A percentile compares a stretch with the other conserved stretches of the same genome.
Conservation (phyloP, 2,329 filamentous ascomycete genomes). For the Thielaviopsis euricoi region DNA sequence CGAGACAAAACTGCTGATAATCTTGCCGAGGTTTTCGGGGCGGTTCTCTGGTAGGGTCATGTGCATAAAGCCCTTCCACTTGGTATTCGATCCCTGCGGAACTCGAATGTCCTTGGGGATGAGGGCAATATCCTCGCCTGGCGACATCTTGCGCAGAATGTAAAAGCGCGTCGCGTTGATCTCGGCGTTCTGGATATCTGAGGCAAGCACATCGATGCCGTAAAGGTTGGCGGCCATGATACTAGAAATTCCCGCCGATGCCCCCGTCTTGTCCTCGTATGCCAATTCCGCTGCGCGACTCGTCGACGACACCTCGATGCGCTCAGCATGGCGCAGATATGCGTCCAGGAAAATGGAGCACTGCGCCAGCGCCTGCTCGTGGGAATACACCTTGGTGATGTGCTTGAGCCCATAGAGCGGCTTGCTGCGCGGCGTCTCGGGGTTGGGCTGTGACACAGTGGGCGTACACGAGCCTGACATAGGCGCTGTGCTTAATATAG, state of each 20-base stretch:
- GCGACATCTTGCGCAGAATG: slow-evolving; percentile 32
- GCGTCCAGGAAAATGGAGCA: slow-evolving; percentile 58
- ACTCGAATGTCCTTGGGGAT: slow-evolving; percentile 9
- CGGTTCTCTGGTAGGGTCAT: slow-evolving; percentile 3
- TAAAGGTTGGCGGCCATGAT: slow-evolving; percentile 53
- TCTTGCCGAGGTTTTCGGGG: slow-evolving; percentile 2
- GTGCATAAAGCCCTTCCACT: slow-evolving; percentile 9
- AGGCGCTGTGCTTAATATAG: slow-evolving; percentile 14
- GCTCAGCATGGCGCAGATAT: slow-evolving; percentile 57
- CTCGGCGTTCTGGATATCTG: slow-evolving; percentile 52
- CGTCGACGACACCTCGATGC: slow-evolving; percentile 71
- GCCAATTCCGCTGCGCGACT: slow-evolving; percentile 71
- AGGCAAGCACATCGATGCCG: slow-evolving; percentile 51
- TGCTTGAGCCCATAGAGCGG: slow-evolving; percentile 38
- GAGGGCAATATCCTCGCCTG: slow-evolving; percentile 6
- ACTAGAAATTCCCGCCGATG: slow-evolving; percentile 63
- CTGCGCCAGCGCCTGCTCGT: slow-evolving; percentile 92
- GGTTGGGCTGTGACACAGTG: slow-evolving; percentile 28
- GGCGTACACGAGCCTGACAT: slow-evolving; percentile 32
- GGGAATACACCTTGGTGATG: slow-evolving; percentile 69
- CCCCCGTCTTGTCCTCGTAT: slow-evolving; percentile 37
- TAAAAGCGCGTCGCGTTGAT: slow-evolving; percentile 74
- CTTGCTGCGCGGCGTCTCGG: slow-evolving; percentile 27
- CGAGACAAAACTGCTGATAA: slow-evolving; percentile 1
- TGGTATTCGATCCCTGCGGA: neutral